These are phyloP conservation scores for Candida bentonensis DNA, from an alignment of 805 yeast genomes.

Conservation along the genomic window DNA sequence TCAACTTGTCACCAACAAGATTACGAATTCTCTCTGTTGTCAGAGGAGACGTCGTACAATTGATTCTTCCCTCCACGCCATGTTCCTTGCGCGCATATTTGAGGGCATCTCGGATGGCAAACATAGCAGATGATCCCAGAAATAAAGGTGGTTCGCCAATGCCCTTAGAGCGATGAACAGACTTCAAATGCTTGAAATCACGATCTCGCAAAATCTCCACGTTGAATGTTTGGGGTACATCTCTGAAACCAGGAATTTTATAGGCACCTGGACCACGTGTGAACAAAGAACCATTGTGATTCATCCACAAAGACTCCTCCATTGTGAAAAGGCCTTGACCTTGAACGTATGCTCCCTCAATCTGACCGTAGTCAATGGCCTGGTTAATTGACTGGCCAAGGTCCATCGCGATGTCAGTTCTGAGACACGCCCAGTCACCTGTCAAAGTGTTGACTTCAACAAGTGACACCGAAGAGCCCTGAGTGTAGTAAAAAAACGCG, in stretches of 20 bases:
- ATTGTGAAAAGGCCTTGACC: constrained; percentile 37
- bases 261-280: constrained; percentile 37
- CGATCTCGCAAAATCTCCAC: constrained; percentile 28
- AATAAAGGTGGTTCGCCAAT: constrained; percentile 40
- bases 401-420: constrained; percentile 34
- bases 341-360: constrained; percentile 37
- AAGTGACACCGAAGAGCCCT: constrained; percentile 29
- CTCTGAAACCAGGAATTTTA: constrained; percentile 37
- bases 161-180: constrained; percentile 32
- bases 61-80: constrained; percentile 14
- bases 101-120: constrained; percentile 32
- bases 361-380: constrained; percentile 37
- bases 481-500: constrained; percentile 33
- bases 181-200: constrained; percentile 29
- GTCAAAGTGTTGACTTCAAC: constrained; percentile 35
- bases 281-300: constrained; percentile 26
- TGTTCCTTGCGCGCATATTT: constrained; percentile 23
- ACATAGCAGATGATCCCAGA: constrained; percentile 28
- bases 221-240: constrained; percentile 32
- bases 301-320: constrained; percentile 33
- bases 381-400: constrained; percentile 34
- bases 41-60: constrained; percentile 21
- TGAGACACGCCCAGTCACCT: constrained; percentile 32
- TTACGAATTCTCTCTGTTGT: constrained; percentile 31
- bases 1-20: constrained; percentile 26